Evolutionary conservation across 768 basidiomycete species (phyloP).

Genomic region (Nidula microcarpa): DNA sequence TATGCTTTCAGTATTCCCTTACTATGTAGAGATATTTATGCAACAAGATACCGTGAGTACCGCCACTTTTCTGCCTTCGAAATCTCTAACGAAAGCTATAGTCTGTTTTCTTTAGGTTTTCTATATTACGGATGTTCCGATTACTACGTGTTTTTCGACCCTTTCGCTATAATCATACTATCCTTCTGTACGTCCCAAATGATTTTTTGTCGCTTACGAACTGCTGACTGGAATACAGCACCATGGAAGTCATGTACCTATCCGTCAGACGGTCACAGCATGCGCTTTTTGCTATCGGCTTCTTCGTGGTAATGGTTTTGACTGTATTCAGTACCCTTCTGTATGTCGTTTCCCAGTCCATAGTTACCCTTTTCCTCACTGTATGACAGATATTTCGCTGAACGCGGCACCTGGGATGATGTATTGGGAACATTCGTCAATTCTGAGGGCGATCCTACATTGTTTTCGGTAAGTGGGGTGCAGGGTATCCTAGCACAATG

Average conservation of each 20-base stretch:
- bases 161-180: conserved; percentile 80
- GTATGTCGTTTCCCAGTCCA: conserved; percentile 32
- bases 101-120: conserved; percentile 88
- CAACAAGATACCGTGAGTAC: conserved; percentile 75
- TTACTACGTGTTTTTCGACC: conserved; percentile 86
- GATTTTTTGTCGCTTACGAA: not conserved
- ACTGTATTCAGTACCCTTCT: conserved; percentile 85
- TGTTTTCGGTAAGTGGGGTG: conserved; percentile 56
- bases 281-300: conserved; percentile 80
- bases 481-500: no score
- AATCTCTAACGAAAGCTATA: conserved; percentile 18
- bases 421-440: conserved; percentile 79
- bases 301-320: conserved; percentile 86
- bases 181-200: conserved; percentile 60
- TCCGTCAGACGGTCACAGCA: conserved; percentile 83
- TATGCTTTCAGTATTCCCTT: conserved; percentile 80
- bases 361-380: not conserved
- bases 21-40: conserved; percentile 82
- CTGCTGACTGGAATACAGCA: conserved; percentile 34
- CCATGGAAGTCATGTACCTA: conserved; percentile 91
- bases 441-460: conserved; percentile 77
- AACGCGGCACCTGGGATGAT: conserved; percentile 88
- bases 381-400: conserved; percentile 71
- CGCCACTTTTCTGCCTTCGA: not conserved
- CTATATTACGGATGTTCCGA: conserved; percentile 87